These are phyloP conservation scores for Metschnikowia borealis DNA, from an alignment of 805 yeast species.

Conservation along the genomic window DNA sequence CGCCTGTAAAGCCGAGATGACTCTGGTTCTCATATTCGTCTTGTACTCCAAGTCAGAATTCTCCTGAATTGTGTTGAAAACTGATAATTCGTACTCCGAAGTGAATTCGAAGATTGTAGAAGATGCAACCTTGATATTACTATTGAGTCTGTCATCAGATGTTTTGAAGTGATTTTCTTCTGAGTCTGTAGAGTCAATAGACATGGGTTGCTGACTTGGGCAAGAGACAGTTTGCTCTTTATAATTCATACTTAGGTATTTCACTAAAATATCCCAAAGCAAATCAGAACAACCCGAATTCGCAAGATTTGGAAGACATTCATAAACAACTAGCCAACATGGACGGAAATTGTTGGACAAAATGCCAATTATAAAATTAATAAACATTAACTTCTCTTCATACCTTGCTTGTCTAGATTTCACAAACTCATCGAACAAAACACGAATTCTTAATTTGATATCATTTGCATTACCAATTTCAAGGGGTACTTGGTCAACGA, in stretches of 20 bases:
- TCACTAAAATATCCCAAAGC: constrained; percentile 54
- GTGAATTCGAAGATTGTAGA: constrained; percentile 14
- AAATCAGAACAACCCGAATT: constrained; percentile 25
- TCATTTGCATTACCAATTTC: constrained; percentile 71
- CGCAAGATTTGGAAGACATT: constrained; percentile 48
- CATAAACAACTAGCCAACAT: constrained; percentile 73
- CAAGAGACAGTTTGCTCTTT: constrained; percentile 16
- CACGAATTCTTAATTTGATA: constrained; percentile 63
- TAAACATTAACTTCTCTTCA: not conserved
- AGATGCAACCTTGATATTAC: constrained; percentile 31
- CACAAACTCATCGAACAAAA: constrained; percentile 44
- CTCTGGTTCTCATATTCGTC: constrained; percentile 50
- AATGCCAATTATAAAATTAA: constrained; percentile 49
- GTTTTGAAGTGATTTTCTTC: constrained; percentile 37
- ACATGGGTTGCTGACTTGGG: constrained; percentile 4
- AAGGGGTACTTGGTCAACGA: constrained; percentile 69
- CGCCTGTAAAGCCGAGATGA: constrained; percentile 51
- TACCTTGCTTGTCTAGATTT: not conserved
- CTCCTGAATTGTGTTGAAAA: not conserved
- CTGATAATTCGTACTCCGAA: constrained; percentile 25
- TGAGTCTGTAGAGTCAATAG: constrained; percentile 5
- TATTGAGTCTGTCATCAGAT: constrained; percentile 42
- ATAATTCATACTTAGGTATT: constrained; percentile 28
- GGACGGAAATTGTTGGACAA: constrained; percentile 77
- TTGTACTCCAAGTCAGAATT: constrained; percentile 25